Conservation (phyloP, 1,139 yeast species). For the Protomyces lactucae-debilis region DNA sequence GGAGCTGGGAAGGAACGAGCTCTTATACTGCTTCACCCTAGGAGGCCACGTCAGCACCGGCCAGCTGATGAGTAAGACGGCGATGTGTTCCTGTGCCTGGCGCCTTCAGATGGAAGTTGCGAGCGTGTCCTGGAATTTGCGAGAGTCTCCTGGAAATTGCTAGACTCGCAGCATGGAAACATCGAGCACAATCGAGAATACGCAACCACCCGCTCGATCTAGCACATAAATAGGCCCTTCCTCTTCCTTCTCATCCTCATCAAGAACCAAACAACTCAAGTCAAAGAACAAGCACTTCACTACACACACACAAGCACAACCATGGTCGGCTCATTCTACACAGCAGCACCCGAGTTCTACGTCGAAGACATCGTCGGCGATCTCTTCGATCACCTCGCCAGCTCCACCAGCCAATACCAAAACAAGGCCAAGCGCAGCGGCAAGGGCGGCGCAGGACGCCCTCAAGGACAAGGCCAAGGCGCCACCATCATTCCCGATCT, state of each 20-base stretch:
- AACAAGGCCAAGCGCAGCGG: background rate
- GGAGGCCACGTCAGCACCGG: background rate
- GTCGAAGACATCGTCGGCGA: background rate
- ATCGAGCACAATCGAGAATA: background rate
- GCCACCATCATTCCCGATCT: slow-evolving; percentile 4
- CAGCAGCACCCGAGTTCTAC: background rate
- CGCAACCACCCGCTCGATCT: background rate
- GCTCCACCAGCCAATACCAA: background rate
- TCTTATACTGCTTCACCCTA: background rate
- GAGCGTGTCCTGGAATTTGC: background rate
- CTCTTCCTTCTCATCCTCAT: background rate
- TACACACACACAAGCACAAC: background rate
- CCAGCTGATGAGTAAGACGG: background rate
- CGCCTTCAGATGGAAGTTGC: background rate
- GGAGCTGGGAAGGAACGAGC: background rate
- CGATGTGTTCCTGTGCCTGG: background rate
- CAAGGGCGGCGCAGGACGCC: background rate
- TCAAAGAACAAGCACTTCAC: background rate
- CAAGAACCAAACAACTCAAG: background rate
- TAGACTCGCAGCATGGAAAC: background rate
- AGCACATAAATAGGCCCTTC: background rate
- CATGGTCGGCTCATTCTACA: background rate
- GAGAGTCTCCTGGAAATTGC: background rate
- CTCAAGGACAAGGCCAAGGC: background rate
- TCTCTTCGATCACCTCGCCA: background rate